phyloP scores from a whole-genome alignment of 768 basidiomycete species.

The Amylocystis lapponica region DNA sequence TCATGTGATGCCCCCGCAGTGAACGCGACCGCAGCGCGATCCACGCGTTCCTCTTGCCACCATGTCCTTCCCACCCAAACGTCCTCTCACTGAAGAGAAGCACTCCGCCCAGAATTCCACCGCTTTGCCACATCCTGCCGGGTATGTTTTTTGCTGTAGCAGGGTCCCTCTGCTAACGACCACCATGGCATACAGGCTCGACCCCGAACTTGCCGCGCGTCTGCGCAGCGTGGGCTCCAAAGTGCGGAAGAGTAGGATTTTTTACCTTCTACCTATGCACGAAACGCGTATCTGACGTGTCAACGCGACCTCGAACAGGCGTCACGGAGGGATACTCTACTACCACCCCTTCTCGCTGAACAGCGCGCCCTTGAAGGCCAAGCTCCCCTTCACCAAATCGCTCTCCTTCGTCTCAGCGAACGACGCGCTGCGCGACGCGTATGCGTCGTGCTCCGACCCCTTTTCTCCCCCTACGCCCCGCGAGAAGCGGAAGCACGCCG shows the following conservation, averaged over 20 bases:
- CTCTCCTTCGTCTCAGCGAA: slow-evolving; percentile 15
- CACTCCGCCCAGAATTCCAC: not conserved
- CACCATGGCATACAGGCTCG: too few relatives aligned
- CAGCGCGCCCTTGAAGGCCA: slow-evolving; percentile 2
- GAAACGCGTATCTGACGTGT: not conserved
- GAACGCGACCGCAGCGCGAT: too few relatives aligned
- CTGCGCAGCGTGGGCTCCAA: slow-evolving; percentile 14
- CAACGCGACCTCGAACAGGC: slow-evolving; percentile 8
- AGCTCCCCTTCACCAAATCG: slow-evolving; percentile 15
- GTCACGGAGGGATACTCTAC: slow-evolving; percentile 17
- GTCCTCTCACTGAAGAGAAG: not conserved
- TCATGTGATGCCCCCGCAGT: too few relatives aligned
- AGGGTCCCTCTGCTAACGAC: too few relatives aligned
- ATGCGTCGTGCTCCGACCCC: slow-evolving; percentile 7
- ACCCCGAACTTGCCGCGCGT: slow-evolving; percentile 12
- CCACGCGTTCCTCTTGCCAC: too few relatives aligned
- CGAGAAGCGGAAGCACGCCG: slow-evolving; percentile 10
- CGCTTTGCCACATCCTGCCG: too few relatives aligned
- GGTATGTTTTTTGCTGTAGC: too few relatives aligned
- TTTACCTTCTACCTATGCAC: not conserved
- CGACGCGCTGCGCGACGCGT: slow-evolving; percentile 13
- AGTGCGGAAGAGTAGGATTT: slow-evolving; percentile 15
- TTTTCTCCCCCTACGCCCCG: slow-evolving; percentile 9
- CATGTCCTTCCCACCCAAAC: not conserved
- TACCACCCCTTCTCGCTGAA: slow-evolving; percentile 12